Evolutionary conservation across 495 filamentous ascomycete species (phyloP).

Genomic region (Venustampulla echinocandica): DNA sequence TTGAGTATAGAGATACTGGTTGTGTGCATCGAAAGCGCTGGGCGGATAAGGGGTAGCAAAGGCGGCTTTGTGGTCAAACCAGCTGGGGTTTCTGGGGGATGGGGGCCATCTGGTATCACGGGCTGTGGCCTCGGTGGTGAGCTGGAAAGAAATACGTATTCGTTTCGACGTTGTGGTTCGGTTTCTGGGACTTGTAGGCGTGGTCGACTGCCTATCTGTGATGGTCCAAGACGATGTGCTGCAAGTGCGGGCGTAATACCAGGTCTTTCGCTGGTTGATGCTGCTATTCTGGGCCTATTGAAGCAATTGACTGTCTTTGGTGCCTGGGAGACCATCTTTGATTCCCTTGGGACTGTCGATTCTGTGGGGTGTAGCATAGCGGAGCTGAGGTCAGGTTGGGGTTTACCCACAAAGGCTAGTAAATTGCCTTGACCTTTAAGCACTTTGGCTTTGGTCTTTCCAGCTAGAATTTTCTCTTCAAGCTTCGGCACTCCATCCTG

Average conservation of each 20-base stretch:
- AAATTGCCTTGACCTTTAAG: slow-evolving; percentile 38
- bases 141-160: slow-evolving; percentile 22
- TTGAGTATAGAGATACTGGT: slow-evolving; percentile 9
- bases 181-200: not conserved
- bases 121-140: slow-evolving; percentile 17
- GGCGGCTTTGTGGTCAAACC: slow-evolving; percentile 9
- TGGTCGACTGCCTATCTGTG: slow-evolving; percentile 9
- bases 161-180: slow-evolving; percentile 8
- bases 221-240: slow-evolving; percentile 17
- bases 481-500: slow-evolving; percentile 10
- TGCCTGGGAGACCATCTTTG: slow-evolving; percentile 10
- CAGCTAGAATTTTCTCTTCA: slow-evolving; percentile 8
- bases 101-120: not conserved
- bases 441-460: slow-evolving; percentile 21
- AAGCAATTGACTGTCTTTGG: not conserved
- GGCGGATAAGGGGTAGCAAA: slow-evolving; percentile 7
- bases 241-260: slow-evolving; percentile 20
- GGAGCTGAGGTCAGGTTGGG: slow-evolving; percentile 4
- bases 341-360: slow-evolving; percentile 28
- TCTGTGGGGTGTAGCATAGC: slow-evolving; percentile 28
- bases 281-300: slow-evolving; percentile 26
- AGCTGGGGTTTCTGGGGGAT: not conserved
- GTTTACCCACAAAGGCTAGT: slow-evolving; percentile 34
- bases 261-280: slow-evolving; percentile 34
- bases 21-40: slow-evolving; percentile 13